A percentile compares a stretch with the other conserved stretches of the same genome.
These are phyloP conservation scores for Rosa hybrid DNA, from an alignment of 331 rosid species.

Conservation along the genomic window DNA sequence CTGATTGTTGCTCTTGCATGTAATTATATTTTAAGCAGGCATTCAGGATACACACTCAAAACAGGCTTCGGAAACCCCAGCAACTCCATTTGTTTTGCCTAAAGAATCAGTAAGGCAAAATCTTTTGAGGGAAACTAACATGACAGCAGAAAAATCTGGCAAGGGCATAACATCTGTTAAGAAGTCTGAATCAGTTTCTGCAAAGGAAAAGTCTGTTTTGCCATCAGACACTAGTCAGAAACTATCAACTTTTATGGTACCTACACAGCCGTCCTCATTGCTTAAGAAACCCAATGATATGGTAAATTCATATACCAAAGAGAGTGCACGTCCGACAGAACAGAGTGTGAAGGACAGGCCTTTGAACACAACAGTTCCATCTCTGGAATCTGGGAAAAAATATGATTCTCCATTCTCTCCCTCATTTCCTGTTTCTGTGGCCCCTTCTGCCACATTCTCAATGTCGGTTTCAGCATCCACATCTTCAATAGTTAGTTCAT, in stretches of 20 bases:
- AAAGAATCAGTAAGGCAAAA: slow-evolving; percentile 33
- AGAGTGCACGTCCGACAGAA: slow-evolving; percentile 21
- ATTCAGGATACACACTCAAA: slow-evolving; percentile 32
- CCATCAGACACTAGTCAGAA: slow-evolving; percentile 35
- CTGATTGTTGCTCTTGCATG: slow-evolving; percentile 16
- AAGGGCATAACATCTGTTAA: slow-evolving; percentile 7
- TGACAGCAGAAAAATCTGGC: slow-evolving; percentile 32
- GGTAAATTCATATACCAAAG: slow-evolving; percentile 36
- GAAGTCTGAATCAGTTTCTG: slow-evolving; percentile 37
- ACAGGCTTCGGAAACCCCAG: slow-evolving; percentile 37
- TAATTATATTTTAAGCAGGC: slow-evolving; percentile 37
- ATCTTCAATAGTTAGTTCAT: slow-evolving; percentile 24
- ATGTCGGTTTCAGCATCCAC: slow-evolving; percentile 37
- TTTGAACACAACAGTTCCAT: slow-evolving; percentile 34
- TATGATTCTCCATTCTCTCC: slow-evolving; percentile 29
- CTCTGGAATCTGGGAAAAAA: slow-evolving; percentile 42
- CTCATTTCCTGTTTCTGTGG: slow-evolving; percentile 32
- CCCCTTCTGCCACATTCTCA: slow-evolving; percentile 34
- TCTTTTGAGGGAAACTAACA: slow-evolving; percentile 29
- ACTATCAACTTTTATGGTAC: slow-evolving; percentile 28
- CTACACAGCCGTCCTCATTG: slow-evolving; percentile 33
- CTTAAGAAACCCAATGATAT: slow-evolving; percentile 39
- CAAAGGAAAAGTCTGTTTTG: slow-evolving; percentile 39
- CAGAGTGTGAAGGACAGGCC: slow-evolving; percentile 34
- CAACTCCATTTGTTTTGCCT: slow-evolving; percentile 34